Percentiles rank a stretch among this genome's conserved stretches.
Evolutionary conservation across 768 basidiomycete genomes (phyloP).

Genomic region (Dictyophora rubrovolvata): DNA sequence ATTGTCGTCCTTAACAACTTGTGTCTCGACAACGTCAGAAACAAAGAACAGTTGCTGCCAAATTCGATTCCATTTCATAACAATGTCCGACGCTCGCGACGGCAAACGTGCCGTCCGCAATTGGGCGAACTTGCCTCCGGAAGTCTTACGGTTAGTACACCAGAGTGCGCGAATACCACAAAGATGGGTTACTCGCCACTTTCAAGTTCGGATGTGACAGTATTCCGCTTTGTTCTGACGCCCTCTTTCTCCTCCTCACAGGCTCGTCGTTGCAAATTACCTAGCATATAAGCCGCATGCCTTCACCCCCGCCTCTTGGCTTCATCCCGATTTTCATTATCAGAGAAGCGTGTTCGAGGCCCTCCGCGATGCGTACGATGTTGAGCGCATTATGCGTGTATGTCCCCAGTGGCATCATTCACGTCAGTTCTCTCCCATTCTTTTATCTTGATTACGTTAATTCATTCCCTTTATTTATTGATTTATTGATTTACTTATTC

Average conservation of each 20-base stretch:
- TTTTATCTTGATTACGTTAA: not conserved
- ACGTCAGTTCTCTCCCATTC: conserved; percentile 1
- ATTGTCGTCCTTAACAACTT: not conserved
- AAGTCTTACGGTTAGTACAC: conserved; percentile 7
- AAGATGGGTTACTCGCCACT: not conserved
- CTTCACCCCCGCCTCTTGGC: conserved; percentile 3
- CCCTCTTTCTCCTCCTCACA: not conserved
- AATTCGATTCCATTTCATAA: not conserved
- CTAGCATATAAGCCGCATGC: conserved; percentile 5
- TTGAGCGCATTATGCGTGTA: conserved; percentile 7
- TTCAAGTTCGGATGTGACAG: conserved; percentile 3
- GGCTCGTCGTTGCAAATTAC: conserved; percentile 8
- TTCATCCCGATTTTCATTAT: conserved; percentile 8
- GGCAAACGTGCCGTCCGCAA: conserved; percentile 8
- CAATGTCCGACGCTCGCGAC: conserved; percentile 5
- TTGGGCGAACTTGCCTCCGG: conserved; percentile 5
- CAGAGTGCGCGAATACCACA: not conserved
- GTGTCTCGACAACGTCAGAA: not conserved
- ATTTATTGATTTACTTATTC: not conserved
- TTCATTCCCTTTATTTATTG: conserved; percentile 1
- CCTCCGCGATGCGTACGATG: conserved; percentile 5
- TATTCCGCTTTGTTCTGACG: conserved; percentile 5
- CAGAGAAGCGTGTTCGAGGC: conserved; percentile 5
- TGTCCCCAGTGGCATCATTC: conserved; percentile 10
- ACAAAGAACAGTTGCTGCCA: not conserved